Base-by-base conservation (phyloP, 164 flowering plant species). In the Platanus orientalis region DNA sequence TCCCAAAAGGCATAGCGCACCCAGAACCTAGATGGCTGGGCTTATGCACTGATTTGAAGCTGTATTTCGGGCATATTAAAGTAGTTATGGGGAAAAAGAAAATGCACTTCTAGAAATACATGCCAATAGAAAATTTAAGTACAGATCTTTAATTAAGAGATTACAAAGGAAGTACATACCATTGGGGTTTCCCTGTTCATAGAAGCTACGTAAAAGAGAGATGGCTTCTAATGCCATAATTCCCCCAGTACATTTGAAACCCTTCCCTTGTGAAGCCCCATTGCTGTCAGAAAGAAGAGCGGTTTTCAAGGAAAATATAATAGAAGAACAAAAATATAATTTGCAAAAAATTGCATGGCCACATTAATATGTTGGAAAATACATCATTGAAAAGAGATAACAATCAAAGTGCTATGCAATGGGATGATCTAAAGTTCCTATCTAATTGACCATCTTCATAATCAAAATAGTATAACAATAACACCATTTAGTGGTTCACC, bases 131-230 rank as follows among this genome's bases (percentile, higher is more conserved):
- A 7, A 16, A 20, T 27, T 16, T 1, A 21, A 48, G 17, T 26
- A 39, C 11, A 58, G 44, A 50, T 6, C 47, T 6, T 30, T 53
- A 62, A 69, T 51, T 28, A 45, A 52, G 58, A 49, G 20, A 42
- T 24, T 49, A 26, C 5, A 44, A 65, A 7, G 42, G 42, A 36
- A 36, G 42, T 12, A 58, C 65, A 25, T 71, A 85, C 90, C 96
- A 72, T 86, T 90, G 20, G 96, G 96, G 60, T 92, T 92, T 57
- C 96, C 96, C 65, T 85, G 92, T 52, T 92, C 98, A 71, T 93
- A 88, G 75, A 93, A 93, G 60, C 71, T 86, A 70, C 89, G 75
- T 1, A 93, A 73, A 50, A 93, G 89, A 72, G 83, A 69, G 36
- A 90, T 74, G 36, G 97, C 96, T 80, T 93, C 94, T n/a, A 82